Evolutionary conservation across 1,139 yeast species (phyloP).

Genomic region (Yamadazyma songkhlaensis): DNA sequence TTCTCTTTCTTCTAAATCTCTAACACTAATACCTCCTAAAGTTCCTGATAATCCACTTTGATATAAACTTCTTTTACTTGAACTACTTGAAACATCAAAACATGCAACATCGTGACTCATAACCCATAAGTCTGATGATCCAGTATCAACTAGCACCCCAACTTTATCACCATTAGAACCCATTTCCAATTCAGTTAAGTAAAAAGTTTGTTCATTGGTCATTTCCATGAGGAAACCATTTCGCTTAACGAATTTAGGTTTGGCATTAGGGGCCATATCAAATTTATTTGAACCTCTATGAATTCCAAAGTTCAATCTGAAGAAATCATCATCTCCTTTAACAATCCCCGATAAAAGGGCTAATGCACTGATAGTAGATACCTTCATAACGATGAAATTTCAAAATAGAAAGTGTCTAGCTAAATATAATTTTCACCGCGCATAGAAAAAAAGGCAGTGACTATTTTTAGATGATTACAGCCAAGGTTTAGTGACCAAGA

Average conservation of each 20-base stretch:
- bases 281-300: conserved; percentile 22
- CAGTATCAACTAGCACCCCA: conserved; percentile 42
- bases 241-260: conserved; percentile 27
- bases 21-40: conserved; percentile 2
- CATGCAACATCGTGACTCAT: conserved; percentile 34
- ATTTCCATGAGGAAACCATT: conserved; percentile 35
- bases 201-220: conserved; percentile 45
- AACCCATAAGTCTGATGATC: conserved; percentile 48
- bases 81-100: conserved; percentile 6
- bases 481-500: too few species aligned
- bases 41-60: neutral
- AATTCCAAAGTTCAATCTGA: conserved; percentile 25
- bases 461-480: too few species aligned
- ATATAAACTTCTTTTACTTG: conserved; percentile 1
- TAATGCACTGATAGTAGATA: neutral
- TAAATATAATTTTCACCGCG: neutral
- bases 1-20: conserved; percentile 2
- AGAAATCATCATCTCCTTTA: conserved; percentile 7
- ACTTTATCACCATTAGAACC: conserved; percentile 33
- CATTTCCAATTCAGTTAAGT: conserved; percentile 39
- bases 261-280: conserved; percentile 17
- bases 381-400: neutral
- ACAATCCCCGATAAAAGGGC: neutral
- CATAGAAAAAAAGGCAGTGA: neutral
- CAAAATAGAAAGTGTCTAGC: neutral